Evolutionary conservation across 208 protist species (phyloP).

Genomic region (Trypanosoma melophagium): DNA sequence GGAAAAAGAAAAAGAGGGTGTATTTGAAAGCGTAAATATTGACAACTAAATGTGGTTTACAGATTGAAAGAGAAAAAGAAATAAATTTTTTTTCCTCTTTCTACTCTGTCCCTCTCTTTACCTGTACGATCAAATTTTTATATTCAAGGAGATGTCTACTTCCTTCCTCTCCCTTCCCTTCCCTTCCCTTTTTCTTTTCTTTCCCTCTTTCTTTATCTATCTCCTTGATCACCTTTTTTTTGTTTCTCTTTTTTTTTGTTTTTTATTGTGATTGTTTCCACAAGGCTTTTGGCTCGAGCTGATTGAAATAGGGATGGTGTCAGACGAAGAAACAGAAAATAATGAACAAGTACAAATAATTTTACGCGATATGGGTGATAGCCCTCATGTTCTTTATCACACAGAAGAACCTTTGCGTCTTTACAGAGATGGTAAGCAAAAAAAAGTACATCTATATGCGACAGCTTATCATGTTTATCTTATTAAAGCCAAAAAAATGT

Average conservation of each 20-base stretch:
- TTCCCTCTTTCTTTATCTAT: conserved; percentile 7
- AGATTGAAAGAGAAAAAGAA: too few relatives aligned
- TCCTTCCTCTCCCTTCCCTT: too few relatives aligned
- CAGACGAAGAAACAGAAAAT: background rate
- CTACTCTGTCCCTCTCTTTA: too few relatives aligned
- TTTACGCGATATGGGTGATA: conserved; percentile 71
- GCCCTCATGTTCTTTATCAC: conserved; percentile 67
- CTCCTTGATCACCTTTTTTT: background rate
- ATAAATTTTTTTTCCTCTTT: too few relatives aligned
- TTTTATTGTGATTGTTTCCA: background rate
- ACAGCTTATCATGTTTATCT: conserved; percentile 83
- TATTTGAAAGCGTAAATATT: too few relatives aligned
- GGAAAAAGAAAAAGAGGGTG: too few relatives aligned
- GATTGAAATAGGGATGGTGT: background rate
- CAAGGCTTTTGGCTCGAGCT: background rate
- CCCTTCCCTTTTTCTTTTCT: conserved; percentile 2
- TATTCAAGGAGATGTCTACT: too few relatives aligned
- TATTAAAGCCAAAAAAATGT: conserved; percentile 69
- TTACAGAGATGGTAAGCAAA: conserved; percentile 40
- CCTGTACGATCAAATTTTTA: too few relatives aligned
- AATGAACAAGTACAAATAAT: conserved; percentile 58
- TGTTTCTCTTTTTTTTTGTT: background rate
- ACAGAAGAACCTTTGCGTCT: conserved; percentile 47
- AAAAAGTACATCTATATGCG: conserved; percentile 63
- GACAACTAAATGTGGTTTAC: too few relatives aligned